Evolutionary conservation across 2,329 filamentous ascomycete species (phyloP), one percentile per base, ranked within the genome.

Genomic region (Xylariaceae sp.): DNA sequence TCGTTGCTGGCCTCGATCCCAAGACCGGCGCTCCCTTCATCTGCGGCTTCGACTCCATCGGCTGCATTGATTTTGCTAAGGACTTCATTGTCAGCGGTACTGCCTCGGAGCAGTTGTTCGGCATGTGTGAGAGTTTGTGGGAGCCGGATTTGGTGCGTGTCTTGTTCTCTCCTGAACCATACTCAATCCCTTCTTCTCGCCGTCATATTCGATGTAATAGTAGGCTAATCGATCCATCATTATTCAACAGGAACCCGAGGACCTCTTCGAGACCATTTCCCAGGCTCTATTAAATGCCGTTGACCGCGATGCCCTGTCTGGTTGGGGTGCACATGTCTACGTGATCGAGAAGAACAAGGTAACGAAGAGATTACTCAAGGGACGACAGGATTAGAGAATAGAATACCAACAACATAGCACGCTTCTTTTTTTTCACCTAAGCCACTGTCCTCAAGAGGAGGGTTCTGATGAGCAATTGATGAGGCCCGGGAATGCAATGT

Each of bases 311-410:
- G 94, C 94, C 56, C 82, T 99, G 65, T 97, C 93, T 44, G 94
- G 94, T 66, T 97, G 94, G 94, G 94, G 94, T 74, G 94, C 94
- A 45, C 92, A 99, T 74, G 94, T 99, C 69, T 99, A 97, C 80
- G 96, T 99, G 73, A 96, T 99, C 76, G 94, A 97, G 82, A 99
- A 99, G 85, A 92, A 96, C 80, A 97, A 97, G 89, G 90, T 99
- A 65, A 97, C 94, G 72, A 97, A 97, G 88, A 85, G 94, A 75
- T 86, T 99, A 86, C 82, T 99, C 76, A 97, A 97, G 86, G 92
- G 92, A 74, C 87, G 92, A 81, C 93, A 97, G 80, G 93, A 97
- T 76, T 92, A 90, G 74, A 70, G 39, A 56, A 58, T 45, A 47
- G 39, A 52, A 51, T 30, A 30, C 23, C 23, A 44, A 11, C 11